Conservation (phyloP, 768 basidiomycete genomes). For the Tephrocybe sp. region DNA sequence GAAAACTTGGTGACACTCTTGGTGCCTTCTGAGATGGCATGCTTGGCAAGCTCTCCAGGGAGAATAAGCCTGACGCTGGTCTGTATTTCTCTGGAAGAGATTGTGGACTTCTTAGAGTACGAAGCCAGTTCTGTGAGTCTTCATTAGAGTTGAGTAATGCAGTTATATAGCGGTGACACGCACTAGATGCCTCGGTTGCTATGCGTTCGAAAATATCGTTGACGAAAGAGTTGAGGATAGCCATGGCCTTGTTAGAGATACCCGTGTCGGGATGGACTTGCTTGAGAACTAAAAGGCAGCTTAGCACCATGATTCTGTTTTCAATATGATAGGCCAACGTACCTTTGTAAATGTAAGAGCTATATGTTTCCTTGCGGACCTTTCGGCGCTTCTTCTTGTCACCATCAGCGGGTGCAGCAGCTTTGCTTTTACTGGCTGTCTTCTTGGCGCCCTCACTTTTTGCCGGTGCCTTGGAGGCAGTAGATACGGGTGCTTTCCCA, state of each 20-base stretch:
- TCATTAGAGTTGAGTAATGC: slow-evolving; percentile 8
- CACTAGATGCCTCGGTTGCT: slow-evolving; percentile 71
- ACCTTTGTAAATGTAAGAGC: slow-evolving; percentile 87
- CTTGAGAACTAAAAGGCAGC: slow-evolving; percentile 60
- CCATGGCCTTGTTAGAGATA: slow-evolving; percentile 90
- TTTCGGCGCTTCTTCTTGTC: slow-evolving; percentile 85
- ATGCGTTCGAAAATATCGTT: slow-evolving; percentile 86
- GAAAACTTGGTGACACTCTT: slow-evolving; percentile 44
- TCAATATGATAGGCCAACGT: slow-evolving; percentile 14
- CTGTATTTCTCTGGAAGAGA: slow-evolving; percentile 91
- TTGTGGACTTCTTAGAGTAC: slow-evolving; percentile 89
- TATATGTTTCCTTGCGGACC: slow-evolving; percentile 80
- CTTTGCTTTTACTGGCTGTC: slow-evolving; percentile 37
- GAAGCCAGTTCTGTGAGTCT: slow-evolving; percentile 80
- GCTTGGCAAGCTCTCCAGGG: slow-evolving; percentile 84
- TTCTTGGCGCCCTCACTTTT: slow-evolving; percentile 44
- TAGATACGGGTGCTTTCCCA: slow-evolving; percentile 58
- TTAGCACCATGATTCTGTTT: background rate
- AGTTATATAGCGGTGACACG: slow-evolving; percentile 29
- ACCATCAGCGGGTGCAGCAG: slow-evolving; percentile 48
- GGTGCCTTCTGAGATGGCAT: slow-evolving; percentile 80
- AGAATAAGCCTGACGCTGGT: slow-evolving; percentile 82
- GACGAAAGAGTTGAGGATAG: slow-evolving; percentile 81
- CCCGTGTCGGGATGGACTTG: slow-evolving; percentile 93
- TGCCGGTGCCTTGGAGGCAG: slow-evolving; percentile 48